Evolutionary conservation across 202 grass and related monocot species (phyloP), one percentile per base, ranked within the genome.

Genomic region (Schoenoplectus triqueter): DNA sequence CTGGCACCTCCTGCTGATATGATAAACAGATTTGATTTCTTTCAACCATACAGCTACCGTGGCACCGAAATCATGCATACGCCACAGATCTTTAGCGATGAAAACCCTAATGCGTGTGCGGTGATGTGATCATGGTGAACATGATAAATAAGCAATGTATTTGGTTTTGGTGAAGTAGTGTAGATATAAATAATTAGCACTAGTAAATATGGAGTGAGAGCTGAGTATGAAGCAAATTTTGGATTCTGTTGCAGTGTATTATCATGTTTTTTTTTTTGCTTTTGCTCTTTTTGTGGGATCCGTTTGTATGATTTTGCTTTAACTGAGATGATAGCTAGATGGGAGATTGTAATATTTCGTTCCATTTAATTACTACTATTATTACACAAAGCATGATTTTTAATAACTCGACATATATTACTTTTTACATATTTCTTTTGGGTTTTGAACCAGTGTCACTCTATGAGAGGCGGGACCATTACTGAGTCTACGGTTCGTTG

Each of bases 31-130:
- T 83, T 71, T n/a, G 81, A 83, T 9, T 83, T 83, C 48, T 83
- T 83, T 70, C 10, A 74, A 78, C 84, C 84, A 10, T 10, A 83
- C 42, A 65, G 39, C 2, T 83, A 71, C 50, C 64, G 49, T 71
- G 50, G 31, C 18, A 49, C 47, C 10, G 49, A 67, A 40, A 71
- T 83, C 17, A 45, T 80, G 85, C 85, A 93, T 21, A 89, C 90
- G 46, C 90, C 90, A 9, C 92, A 94, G 90, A 87, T 97, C 73
- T 94, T 97, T 70, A 97, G 94, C 85, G 94, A 97, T 85, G 94
- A 97, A 85, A 97, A 97, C 73, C 95, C 92, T 19, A 97, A 97
- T 86, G 81, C 92, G 7, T 97, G 95, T 82, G 88, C 80, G 41
- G 85, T 93, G 70, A 93, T 93, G 95, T 97, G 80, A 97, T 71